Evolutionary conservation across 371 early-diverging fungal genomes (phyloP).

Genomic region (Mucor circinelloides): DNA sequence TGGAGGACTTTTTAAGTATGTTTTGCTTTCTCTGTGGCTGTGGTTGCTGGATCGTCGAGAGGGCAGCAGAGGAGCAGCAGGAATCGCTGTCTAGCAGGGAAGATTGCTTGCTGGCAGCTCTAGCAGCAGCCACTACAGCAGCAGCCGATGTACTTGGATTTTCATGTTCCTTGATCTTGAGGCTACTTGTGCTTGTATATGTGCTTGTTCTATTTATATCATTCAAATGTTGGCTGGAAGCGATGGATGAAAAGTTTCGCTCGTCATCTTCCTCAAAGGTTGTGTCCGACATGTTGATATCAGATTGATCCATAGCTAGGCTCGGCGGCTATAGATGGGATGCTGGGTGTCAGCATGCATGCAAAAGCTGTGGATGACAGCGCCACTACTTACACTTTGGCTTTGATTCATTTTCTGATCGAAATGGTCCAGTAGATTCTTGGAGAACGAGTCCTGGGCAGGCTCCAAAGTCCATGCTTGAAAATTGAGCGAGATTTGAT

Average conservation of each 20-base stretch:
- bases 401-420: neutral
- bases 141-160: conserved; percentile 11
- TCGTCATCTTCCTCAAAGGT: neutral
- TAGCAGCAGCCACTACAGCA: conserved; percentile 2
- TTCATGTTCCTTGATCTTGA: conserved; percentile 10
- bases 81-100: neutral
- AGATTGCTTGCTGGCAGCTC: neutral
- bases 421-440: neutral
- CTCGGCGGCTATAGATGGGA: neutral
- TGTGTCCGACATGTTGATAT: neutral
- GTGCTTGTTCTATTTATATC: neutral
- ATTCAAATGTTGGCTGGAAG: neutral
- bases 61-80: neutral
- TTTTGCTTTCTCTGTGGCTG: neutral
- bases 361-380: no score
- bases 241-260: neutral
- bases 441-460: neutral
- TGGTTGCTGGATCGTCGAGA: neutral
- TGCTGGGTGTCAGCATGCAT: neutral
- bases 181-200: neutral
- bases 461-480: neutral
- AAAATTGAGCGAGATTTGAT: neutral
- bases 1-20: conserved; percentile 14
- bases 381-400: neutral
- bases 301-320: neutral